Evolutionary conservation across 768 basidiomycete species (phyloP).

Genomic region (Phaffia australis): DNA sequence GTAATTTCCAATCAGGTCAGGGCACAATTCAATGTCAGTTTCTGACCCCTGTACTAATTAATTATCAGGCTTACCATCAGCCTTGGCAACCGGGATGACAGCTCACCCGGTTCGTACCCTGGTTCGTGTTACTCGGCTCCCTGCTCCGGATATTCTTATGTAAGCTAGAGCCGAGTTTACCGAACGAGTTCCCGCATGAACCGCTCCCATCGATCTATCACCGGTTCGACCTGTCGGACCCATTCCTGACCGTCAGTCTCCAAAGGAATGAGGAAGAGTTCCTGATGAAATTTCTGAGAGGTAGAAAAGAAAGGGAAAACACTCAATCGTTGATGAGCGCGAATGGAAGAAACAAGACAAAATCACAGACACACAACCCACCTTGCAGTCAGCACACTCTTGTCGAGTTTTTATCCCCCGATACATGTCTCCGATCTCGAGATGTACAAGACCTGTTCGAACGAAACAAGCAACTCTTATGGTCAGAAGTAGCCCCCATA

Average conservation of each 20-base stretch:
- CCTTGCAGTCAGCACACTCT: constrained; percentile 14
- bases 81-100: too few relatives aligned
- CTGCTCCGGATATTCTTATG: too few relatives aligned
- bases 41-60: too few relatives aligned
- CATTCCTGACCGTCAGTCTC: constrained; percentile 2
- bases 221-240: neutral
- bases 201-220: constrained; percentile 11
- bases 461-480: too few relatives aligned
- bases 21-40: too few relatives aligned
- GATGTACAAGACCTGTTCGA: constrained; percentile 2
- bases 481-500: too few relatives aligned
- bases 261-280: neutral
- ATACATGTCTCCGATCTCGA: constrained; percentile 6
- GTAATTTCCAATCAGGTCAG: too few relatives aligned
- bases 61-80: too few relatives aligned
- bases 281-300: constrained; percentile 5
- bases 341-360: neutral
- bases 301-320: too few relatives aligned
- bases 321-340: neutral
- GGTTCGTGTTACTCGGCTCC: too few relatives aligned
- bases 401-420: neutral
- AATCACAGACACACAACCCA: neutral
- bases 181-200: neutral
- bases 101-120: too few relatives aligned
- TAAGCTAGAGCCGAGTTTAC: too few relatives aligned